Conservation (phyloP, 306 rosid species). For the Carpinus viminea region DNA sequence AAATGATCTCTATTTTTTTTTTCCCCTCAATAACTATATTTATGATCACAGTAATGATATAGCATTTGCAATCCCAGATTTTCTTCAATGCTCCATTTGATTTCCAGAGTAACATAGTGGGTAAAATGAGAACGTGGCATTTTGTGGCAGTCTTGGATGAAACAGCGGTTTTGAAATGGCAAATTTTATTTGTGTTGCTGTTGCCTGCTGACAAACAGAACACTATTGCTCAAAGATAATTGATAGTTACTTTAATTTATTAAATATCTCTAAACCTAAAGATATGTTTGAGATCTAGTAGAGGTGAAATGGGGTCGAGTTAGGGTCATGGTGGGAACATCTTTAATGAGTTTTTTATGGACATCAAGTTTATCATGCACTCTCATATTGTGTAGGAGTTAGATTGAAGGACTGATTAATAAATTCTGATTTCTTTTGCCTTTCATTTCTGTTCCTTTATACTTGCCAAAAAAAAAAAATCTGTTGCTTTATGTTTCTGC, state of each 20-base stretch:
- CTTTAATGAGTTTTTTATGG: background rate
- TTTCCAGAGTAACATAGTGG: background rate
- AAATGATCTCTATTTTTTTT: background rate
- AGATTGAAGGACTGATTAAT: background rate
- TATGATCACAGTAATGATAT: background rate
- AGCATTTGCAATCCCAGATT: background rate
- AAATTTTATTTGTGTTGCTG: background rate
- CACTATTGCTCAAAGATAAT: background rate
- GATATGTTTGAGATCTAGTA: background rate
- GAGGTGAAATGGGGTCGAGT: background rate
- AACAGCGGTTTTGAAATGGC: background rate
- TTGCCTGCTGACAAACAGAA: background rate
- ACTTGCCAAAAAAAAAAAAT: too few relatives aligned
- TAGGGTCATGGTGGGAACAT: background rate
- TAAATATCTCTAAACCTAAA: background rate
- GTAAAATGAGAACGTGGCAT: background rate
- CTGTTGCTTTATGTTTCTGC: conserved; percentile 31
- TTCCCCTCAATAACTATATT: background rate
- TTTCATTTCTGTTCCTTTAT: conserved; percentile 9
- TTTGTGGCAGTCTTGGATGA: background rate
- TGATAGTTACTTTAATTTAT: background rate
- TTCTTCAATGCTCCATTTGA: background rate
- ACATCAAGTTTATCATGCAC: background rate
- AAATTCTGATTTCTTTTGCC: conserved; percentile 4
- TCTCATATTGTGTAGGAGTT: background rate